phyloP scores from a whole-genome alignment of 768 basidiomycete species.

The Amanita phalloides region DNA sequence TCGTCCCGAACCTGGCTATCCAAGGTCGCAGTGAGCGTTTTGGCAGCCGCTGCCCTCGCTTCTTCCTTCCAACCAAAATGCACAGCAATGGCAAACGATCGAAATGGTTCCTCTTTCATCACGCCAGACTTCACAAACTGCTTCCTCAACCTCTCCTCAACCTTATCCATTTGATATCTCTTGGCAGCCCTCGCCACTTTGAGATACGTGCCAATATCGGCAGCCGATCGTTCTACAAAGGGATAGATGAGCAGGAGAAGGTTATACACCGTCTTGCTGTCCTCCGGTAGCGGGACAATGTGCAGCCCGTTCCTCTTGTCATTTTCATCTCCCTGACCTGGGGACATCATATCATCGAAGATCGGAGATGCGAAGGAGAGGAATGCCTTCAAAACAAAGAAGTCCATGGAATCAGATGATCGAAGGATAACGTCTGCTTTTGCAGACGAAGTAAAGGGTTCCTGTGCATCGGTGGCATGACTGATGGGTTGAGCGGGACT shows the following conservation, averaged over 20 bases:
- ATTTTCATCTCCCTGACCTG: too few species aligned
- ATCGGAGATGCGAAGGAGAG: constrained; percentile 18
- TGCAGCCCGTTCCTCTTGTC: constrained; percentile 4
- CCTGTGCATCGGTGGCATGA: not conserved
- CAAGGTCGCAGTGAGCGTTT: too few species aligned
- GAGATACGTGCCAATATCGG: constrained; percentile 10
- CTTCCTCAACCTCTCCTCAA: constrained; percentile 17
- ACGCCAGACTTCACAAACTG: too few species aligned
- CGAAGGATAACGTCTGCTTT: constrained; percentile 16
- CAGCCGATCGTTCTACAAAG: not conserved
- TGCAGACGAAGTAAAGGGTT: not conserved
- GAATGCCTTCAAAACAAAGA: constrained; percentile 13
- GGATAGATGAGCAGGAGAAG: constrained; percentile 8
- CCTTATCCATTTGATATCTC: constrained; percentile 20
- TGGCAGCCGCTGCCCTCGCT: not conserved
- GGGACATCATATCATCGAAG: constrained; percentile 15
- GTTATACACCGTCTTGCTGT: constrained; percentile 5
- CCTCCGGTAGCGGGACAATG: constrained; percentile 8
- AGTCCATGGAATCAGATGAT: constrained; percentile 19
- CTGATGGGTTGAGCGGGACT: too few species aligned
- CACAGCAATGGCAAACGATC: not conserved
- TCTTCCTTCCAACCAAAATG: not conserved
- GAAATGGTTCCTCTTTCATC: not conserved
- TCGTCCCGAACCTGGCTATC: too few species aligned
- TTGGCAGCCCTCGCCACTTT: constrained; percentile 15